Percentiles rank a stretch among this genome's conserved stretches.
phyloP scores from a whole-genome alignment of 176 grass and related monocot species.

The Aegilops sharonensis region DNA sequence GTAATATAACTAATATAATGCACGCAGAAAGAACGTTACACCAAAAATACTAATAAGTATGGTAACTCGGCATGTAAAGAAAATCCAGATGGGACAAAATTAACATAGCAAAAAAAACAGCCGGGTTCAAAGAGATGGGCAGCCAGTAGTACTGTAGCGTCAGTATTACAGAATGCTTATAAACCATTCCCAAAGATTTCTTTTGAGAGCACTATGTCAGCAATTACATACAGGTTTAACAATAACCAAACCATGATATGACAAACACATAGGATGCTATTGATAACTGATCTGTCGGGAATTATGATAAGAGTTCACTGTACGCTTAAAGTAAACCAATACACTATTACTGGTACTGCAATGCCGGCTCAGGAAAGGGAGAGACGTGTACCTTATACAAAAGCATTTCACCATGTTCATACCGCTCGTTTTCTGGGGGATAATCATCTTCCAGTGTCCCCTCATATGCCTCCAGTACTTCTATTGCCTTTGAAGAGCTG shows the following conservation, averaged over 20 bases:
- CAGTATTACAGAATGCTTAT: not conserved
- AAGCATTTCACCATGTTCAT: slow-evolving; percentile 99
- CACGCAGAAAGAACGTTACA: not conserved
- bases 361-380: slow-evolving; percentile 10
- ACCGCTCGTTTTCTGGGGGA: slow-evolving; percentile 93
- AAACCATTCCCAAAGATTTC: slow-evolving; percentile 3
- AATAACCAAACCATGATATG: not conserved
- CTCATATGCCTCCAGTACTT: slow-evolving; percentile 96
- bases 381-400: slow-evolving; percentile 82
- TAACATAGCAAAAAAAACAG: not conserved
- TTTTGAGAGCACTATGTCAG: not conserved
- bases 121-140: slow-evolving; percentile 17
- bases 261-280: not conserved
- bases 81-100: not conserved
- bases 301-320: not conserved
- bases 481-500: slow-evolving; percentile 89
- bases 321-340: not conserved
- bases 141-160: not conserved
- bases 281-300: not conserved
- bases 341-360: not conserved
- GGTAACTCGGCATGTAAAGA: slow-evolving; percentile 5
- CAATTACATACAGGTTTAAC: slow-evolving; percentile 12
- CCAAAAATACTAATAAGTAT: not conserved
- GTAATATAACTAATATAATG: not conserved
- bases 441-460: slow-evolving; percentile 98